Conservation (phyloP, 257 asterid species). For the Petunia axillaris region DNA sequence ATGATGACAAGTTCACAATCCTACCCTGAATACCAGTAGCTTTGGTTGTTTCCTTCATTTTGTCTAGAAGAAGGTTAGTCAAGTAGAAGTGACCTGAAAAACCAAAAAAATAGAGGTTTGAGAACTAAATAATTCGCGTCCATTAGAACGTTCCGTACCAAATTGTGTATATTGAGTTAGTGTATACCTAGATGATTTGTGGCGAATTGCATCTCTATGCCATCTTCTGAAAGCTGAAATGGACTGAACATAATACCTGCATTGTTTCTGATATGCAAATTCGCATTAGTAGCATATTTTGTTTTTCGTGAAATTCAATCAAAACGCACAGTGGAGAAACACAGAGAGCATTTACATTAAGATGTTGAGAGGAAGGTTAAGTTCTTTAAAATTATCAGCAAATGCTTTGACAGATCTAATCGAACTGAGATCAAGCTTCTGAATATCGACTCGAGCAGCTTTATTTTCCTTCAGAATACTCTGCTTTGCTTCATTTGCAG, state of each 20-base stretch:
- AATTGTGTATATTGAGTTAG: neutral
- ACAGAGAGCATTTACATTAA: slow-evolving; percentile 49
- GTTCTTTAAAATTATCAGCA: slow-evolving; percentile 58
- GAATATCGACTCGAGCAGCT: slow-evolving; percentile 63
- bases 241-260: slow-evolving; percentile 96
- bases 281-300: neutral
- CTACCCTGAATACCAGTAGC: slow-evolving; percentile 73
- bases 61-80: slow-evolving; percentile 85
- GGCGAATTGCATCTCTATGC: slow-evolving; percentile 86
- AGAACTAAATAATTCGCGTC: neutral
- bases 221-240: slow-evolving; percentile 75
- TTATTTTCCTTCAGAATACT: slow-evolving; percentile 47
- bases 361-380: slow-evolving; percentile 85
- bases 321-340: neutral
- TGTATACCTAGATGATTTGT: slow-evolving; percentile 85
- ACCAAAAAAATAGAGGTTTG: neutral
- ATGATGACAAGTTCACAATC: slow-evolving; percentile 78
- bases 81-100: slow-evolving; percentile 88
- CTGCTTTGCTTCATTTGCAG: slow-evolving; percentile 74
- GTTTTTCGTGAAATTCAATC: neutral
- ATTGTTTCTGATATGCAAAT: slow-evolving; percentile 66
- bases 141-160: neutral
- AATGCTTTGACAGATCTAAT: slow-evolving; percentile 65
- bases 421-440: slow-evolving; percentile 74
- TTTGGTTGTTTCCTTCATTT: slow-evolving; percentile 81